These are phyloP conservation scores for Alternaria arborescens DNA, from an alignment of 2,329 filamentous ascomycete species.

Conservation along the genomic window DNA sequence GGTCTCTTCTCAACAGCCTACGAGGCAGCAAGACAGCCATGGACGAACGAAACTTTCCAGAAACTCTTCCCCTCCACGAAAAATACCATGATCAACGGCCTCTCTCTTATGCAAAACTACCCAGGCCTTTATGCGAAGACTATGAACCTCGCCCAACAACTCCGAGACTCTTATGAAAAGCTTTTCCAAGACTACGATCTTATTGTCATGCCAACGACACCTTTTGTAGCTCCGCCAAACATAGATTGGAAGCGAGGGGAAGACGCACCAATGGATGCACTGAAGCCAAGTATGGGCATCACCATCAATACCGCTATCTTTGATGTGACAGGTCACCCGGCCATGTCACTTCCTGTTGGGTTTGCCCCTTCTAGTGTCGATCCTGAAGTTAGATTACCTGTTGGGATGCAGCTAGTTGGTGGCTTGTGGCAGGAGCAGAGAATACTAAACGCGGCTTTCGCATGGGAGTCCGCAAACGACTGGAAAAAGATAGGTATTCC, in stretches of 20 bases:
- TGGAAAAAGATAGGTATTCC: slow-evolving; percentile 29
- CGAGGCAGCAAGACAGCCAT: slow-evolving; percentile 59
- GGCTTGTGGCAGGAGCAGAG: slow-evolving; percentile 50
- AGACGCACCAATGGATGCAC: slow-evolving; percentile 37
- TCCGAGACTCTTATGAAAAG: slow-evolving; percentile 52
- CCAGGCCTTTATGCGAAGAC: slow-evolving; percentile 54
- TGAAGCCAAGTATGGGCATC: slow-evolving; percentile 42
- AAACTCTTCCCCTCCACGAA: slow-evolving; percentile 59
- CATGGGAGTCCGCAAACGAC: slow-evolving; percentile 41
- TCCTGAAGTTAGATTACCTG: slow-evolving; percentile 42
- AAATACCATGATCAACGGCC: slow-evolving; percentile 57
- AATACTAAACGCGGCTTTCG: slow-evolving; percentile 36
- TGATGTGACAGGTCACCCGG: slow-evolving; percentile 43
- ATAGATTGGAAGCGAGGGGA: slow-evolving; percentile 37
- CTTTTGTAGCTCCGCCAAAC: slow-evolving; percentile 35
- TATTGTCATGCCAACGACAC: slow-evolving; percentile 54
- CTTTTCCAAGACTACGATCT: slow-evolving; percentile 50
- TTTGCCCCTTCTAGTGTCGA: slow-evolving; percentile 36
- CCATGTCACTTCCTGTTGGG: slow-evolving; percentile 39
- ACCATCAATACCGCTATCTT: slow-evolving; percentile 43
- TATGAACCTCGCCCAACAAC: slow-evolving; percentile 51
- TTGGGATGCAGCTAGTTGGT: slow-evolving; percentile 53
- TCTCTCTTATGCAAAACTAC: slow-evolving; percentile 50
- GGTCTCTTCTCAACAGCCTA: slow-evolving; percentile 33
- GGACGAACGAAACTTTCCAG: slow-evolving; percentile 59